Conservation (phyloP, 2,329 filamentous ascomycete species). For the Ciborinia camelliae region DNA sequence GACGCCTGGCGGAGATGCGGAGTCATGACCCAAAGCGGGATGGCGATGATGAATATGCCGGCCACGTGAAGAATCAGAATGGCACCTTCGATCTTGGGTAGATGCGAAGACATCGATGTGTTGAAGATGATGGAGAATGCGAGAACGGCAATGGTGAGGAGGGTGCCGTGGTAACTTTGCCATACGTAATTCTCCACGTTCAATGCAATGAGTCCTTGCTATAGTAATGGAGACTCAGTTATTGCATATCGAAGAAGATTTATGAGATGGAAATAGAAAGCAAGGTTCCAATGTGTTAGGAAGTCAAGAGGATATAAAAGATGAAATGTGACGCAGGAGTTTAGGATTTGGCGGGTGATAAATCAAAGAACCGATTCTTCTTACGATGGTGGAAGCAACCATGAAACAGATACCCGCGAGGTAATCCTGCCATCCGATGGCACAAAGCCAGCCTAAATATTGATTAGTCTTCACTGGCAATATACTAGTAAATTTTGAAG, state of each 20-base stretch:
- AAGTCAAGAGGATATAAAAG: no score
- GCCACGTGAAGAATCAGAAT: constrained; percentile 45
- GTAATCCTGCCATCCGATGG: constrained; percentile 46
- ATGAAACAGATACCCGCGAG: constrained; percentile 42
- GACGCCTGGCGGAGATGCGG: no score
- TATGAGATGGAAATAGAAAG: no score
- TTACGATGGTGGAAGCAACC: no score
- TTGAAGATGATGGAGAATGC: constrained; percentile 45
- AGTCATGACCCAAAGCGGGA: constrained; percentile 39
- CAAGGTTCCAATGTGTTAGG: no score
- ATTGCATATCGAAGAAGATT: no score
- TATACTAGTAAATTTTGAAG: no score
- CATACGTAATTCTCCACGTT: constrained; percentile 40
- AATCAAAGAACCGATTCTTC: no score
- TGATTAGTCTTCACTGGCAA: no score
- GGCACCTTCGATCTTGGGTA: constrained; percentile 44
- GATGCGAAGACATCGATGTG: constrained; percentile 39
- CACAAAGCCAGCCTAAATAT: constrained; percentile 47
- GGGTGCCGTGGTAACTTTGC: constrained; percentile 43
- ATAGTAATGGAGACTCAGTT: no score
- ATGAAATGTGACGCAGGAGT: no score
- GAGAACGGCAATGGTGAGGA: constrained; percentile 44
- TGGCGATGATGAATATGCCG: constrained; percentile 45
- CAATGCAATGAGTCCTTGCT: constrained; percentile 40
- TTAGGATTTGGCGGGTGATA: no score